These are phyloP conservation scores for Globisporangium lucens DNA, from an alignment of 352 stramenopile species.

Conservation along the genomic window DNA sequence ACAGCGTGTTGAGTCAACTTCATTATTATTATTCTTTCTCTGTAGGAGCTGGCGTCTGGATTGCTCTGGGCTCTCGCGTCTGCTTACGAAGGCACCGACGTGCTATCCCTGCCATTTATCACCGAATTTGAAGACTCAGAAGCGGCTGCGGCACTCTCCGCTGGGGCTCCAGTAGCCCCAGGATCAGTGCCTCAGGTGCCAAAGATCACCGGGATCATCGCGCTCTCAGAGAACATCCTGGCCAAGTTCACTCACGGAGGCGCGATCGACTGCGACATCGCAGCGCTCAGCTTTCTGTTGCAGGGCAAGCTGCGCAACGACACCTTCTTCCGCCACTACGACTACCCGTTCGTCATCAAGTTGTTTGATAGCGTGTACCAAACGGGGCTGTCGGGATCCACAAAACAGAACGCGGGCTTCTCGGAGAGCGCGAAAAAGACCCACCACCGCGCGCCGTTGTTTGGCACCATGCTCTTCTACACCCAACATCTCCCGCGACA, in stretches of 20 bases:
- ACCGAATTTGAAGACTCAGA: conserved; percentile 13
- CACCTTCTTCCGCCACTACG: conserved; percentile 15
- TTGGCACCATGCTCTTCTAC: conserved; percentile 14
- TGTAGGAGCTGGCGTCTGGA: conserved; percentile 18
- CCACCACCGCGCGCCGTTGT: background rate
- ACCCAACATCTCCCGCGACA: background rate
- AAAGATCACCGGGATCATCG: conserved; percentile 9
- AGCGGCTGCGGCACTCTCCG: background rate
- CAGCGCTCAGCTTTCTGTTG: conserved; percentile 13
- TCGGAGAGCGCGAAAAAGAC: background rate
- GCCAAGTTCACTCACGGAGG: conserved; percentile 9
- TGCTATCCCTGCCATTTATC: conserved; percentile 1
- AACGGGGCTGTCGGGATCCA: background rate
- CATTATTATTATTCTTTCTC: background rate
- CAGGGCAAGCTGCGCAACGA: conserved; percentile 6
- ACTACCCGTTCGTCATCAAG: conserved; percentile 16
- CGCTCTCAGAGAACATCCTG: conserved; percentile 17
- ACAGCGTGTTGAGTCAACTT: background rate
- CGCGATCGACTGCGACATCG: conserved; percentile 14
- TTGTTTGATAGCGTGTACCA: conserved; percentile 11
- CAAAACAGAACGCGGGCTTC: background rate
- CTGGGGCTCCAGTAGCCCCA: background rate
- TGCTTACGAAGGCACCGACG: conserved; percentile 11
- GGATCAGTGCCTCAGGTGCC: background rate
- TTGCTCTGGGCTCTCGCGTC: conserved; percentile 18